Conservation (phyloP, 768 basidiomycete species). For the Collybia nuda region DNA sequence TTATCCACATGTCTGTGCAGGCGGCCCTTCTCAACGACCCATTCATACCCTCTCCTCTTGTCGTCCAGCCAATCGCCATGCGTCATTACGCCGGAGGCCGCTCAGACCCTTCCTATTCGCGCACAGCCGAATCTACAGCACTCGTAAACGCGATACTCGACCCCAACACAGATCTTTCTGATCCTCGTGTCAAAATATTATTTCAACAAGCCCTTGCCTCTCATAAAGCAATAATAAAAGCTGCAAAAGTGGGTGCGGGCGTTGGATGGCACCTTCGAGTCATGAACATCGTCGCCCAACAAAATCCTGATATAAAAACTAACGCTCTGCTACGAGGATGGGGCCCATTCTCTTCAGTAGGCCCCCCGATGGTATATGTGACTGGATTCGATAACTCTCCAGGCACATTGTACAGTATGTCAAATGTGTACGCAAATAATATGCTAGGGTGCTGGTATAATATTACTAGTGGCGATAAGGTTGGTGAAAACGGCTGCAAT, state of each 20-base stretch:
- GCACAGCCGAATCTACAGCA: neutral
- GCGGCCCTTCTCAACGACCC: neutral
- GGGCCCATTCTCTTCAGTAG: neutral
- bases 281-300: neutral
- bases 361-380: neutral
- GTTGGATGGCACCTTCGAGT: neutral
- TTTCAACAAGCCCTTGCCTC: neutral
- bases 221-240: slow-evolving; percentile 1
- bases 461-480: neutral
- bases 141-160: neutral
- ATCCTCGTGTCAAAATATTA: neutral
- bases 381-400: neutral
- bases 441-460: neutral
- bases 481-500: neutral
- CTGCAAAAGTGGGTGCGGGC: neutral
- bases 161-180: neutral
- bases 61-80: slow-evolving; percentile 1
- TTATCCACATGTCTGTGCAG: slow-evolving; percentile 1
- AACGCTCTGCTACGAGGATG: neutral
- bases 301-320: neutral
- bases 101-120: neutral
- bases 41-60: neutral
- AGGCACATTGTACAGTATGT: neutral
- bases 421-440: neutral
- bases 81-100: neutral